Evolutionary conservation across 2,329 filamentous ascomycete genomes (phyloP), one percentile per base, ranked within the genome.

Genomic region (Fusarium brevicatenulatum): DNA sequence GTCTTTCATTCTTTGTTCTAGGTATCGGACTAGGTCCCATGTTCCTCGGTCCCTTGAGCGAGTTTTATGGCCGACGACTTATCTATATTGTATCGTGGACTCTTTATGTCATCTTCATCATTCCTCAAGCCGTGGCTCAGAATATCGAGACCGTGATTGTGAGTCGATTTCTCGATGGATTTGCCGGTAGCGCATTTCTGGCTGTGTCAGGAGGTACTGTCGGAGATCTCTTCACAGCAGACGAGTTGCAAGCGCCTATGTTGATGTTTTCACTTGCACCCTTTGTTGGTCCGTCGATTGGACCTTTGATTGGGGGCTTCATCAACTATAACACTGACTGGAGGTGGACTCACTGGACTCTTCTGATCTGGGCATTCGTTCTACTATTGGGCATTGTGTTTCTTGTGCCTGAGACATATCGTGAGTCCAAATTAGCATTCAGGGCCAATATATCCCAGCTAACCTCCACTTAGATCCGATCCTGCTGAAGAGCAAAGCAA

Each of bases 351-450:
- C 95, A 96, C 81, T 97, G 95, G 79, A 87, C 95, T 8, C 85
- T 97, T 66, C 83, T 97, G 56, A 97, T 97, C 56, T 97, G 94
- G 94, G 87, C 91, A 4, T 89, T 86, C n/a, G 81, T 85, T 12
- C 82, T 94, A 76, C 86, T 94, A 55, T 79, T 86, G 16, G 83
- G 90, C 66, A 91, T 97, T 58, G 79, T 91, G 39, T 79, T 94
- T 39, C 85, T 95, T 47, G 94, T 97, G 6, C 95, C 95, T 9
- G 95, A 98, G 83, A 98, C 95, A 2, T 97, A 96, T 80, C 93
- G 86, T 88, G 75, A 78, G 85, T 83, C 23, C 10, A 25, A 19
- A 30, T 28, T 21, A 19, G 43, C 46, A 13, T 18, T 37, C 30
- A 60, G 23, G 21, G 13, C 36, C 23, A 28, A 49, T 4, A 16